Percentiles rank a stretch among this genome's conserved stretches.
Conservation (phyloP, 2,329 filamentous ascomycete species). For the Fusarium buxicola region DNA sequence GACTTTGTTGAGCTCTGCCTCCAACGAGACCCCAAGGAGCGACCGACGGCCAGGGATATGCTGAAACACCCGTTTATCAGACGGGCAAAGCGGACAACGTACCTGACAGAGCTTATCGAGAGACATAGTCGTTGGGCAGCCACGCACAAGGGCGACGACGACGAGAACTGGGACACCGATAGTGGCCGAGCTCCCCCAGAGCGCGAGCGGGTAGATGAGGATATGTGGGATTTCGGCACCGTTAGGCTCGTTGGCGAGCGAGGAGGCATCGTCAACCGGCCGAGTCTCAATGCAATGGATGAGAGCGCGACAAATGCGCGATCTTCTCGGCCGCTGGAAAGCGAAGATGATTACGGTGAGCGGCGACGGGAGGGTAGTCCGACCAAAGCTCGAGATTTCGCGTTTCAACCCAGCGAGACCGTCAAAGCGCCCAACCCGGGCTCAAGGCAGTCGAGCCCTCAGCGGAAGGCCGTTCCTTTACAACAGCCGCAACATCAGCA, state of each 20-base stretch:
- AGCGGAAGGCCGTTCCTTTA: slow-evolving; percentile 63
- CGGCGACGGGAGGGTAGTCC: slow-evolving; percentile 63
- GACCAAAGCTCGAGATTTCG: slow-evolving; percentile 62
- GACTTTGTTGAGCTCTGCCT: slow-evolving; percentile 87
- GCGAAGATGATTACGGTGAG: slow-evolving; percentile 63
- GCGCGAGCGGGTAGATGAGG: slow-evolving; percentile 74
- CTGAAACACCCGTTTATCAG: slow-evolving; percentile 91
- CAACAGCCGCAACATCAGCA: slow-evolving; percentile 34
- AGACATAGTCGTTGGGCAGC: slow-evolving; percentile 88
- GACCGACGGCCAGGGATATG: slow-evolving; percentile 87
- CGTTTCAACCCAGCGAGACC: slow-evolving; percentile 62
- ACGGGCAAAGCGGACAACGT: slow-evolving; percentile 94
- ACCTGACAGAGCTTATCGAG: slow-evolving; percentile 95
- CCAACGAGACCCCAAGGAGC: slow-evolving; percentile 87
- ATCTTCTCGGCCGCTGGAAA: slow-evolving; percentile 64
- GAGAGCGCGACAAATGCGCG: slow-evolving; percentile 84
- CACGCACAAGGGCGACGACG: slow-evolving; percentile 77
- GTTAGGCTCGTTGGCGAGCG: slow-evolving; percentile 82
- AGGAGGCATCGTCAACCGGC: slow-evolving; percentile 65
- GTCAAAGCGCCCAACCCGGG: slow-evolving; percentile 63
- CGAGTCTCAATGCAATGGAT: slow-evolving; percentile 77
- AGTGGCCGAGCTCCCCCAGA: slow-evolving; percentile 65
- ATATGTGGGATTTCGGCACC: slow-evolving; percentile 99
- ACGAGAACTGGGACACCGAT: slow-evolving; percentile 69
- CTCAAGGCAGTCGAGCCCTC: slow-evolving; percentile 70